These are phyloP conservation scores for Talaromyces sp. DNA, from an alignment of 2,329 filamentous ascomycete genomes.

Conservation along the genomic window DNA sequence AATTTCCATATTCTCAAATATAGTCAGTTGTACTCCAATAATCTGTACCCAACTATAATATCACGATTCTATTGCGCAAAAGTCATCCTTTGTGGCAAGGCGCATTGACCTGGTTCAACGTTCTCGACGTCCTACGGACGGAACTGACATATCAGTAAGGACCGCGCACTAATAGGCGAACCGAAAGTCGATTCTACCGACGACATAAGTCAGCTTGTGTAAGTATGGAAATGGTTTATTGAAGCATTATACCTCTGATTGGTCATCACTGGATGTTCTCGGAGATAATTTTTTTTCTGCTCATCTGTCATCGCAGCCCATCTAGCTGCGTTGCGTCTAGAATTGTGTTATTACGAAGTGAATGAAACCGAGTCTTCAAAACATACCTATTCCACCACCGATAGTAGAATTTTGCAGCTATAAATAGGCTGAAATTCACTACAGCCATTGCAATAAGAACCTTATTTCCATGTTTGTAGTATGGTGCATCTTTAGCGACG, in stretches of 20 bases:
- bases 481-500: constrained; percentile 52
- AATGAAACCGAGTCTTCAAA: not conserved
- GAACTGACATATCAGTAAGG: too few species aligned
- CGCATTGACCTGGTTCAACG: too few species aligned
- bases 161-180: not conserved
- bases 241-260: not conserved
- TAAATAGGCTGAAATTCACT: constrained; percentile 49
- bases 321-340: not conserved
- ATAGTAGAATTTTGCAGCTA: constrained; percentile 43
- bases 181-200: not conserved
- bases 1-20: too few species aligned
- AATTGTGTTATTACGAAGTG: not conserved
- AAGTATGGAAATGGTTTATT: not conserved
- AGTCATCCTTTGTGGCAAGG: too few species aligned
- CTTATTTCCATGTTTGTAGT: constrained; percentile 57
- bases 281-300: not conserved
- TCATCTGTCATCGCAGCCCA: not conserved
- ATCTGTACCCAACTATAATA: too few species aligned
- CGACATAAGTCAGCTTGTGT: not conserved
- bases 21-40: too few species aligned
- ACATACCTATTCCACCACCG: not conserved
- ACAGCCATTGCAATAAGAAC: constrained; percentile 54
- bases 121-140: too few species aligned
- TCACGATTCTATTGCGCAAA: too few species aligned
- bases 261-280: not conserved